Conservation (phyloP, 371 early-diverging fungal genomes). For the Conidiobolus incongruus region DNA sequence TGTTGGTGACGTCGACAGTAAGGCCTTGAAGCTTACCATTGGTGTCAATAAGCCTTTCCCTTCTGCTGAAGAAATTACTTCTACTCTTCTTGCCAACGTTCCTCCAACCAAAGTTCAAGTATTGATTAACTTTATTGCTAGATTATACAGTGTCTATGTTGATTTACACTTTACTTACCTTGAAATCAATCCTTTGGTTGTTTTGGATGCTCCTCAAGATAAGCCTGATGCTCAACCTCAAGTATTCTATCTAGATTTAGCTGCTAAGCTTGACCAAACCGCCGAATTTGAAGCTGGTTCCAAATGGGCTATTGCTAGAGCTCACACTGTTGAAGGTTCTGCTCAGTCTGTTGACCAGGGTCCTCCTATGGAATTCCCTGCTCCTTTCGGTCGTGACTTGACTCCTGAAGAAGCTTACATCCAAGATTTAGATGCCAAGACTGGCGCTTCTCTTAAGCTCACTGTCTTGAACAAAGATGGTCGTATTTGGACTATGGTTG, state of each 20-base stretch:
- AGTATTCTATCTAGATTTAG: conserved; percentile 84
- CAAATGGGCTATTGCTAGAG: conserved; percentile 63
- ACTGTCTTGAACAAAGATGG: conserved; percentile 87
- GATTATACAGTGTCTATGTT: conserved; percentile 81
- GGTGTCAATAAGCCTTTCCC: conserved; percentile 42
- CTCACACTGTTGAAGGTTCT: conserved; percentile 9
- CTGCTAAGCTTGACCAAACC: conserved; percentile 95
- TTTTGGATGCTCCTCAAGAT: conserved; percentile 32
- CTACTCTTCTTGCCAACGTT: conserved; percentile 31
- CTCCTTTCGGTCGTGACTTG: conserved; percentile 92
- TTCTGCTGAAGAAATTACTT: conserved; percentile 31
- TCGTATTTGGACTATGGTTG: conserved; percentile 97
- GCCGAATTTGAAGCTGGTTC: conserved; percentile 90
- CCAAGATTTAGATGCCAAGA: conserved; percentile 91
- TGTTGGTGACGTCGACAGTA: conserved; percentile 95
- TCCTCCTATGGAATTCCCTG: conserved; percentile 91
- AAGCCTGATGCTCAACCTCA: conserved; percentile 27
- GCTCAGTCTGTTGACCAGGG: conserved; percentile 36
- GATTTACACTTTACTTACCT: conserved; percentile 94
- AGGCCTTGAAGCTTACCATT: conserved; percentile 66
- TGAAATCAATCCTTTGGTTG: conserved; percentile 96
- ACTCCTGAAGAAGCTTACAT: conserved; percentile 93
- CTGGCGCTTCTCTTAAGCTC: conserved; percentile 91
- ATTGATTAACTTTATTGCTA: conserved; percentile 70
- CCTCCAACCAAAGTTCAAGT: conserved; percentile 55